These are phyloP conservation scores for Amylostereum chailletii DNA, from an alignment of 1,284 basidiomycete species.

Conservation along the genomic window DNA sequence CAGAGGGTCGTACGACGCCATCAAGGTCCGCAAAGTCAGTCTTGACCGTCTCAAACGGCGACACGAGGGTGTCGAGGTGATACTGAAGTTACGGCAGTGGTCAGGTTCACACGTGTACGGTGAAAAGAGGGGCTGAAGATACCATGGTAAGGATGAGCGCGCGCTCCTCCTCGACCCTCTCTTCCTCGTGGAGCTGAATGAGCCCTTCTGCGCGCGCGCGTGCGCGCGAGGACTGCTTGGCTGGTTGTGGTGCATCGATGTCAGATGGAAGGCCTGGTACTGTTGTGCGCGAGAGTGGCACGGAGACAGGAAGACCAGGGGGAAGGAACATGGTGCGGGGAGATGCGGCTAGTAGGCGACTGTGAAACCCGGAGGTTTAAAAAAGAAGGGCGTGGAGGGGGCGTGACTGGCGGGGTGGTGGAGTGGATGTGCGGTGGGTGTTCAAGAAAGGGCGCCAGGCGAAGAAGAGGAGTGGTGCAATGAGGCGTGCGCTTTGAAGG, in stretches of 20 bases:
- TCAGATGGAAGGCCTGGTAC: neutral
- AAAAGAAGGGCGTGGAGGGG: too few relatives aligned
- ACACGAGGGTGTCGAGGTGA: neutral
- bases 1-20: neutral
- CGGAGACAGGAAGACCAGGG: neutral
- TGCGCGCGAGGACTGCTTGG: neutral
- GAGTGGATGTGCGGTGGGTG: too few relatives aligned
- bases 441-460: too few relatives aligned
- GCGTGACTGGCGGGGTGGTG: too few relatives aligned
- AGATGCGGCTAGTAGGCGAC: neutral
- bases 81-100: neutral
- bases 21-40: neutral
- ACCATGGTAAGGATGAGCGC: neutral
- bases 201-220: neutral
- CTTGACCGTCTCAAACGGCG: neutral
- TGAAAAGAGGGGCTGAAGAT: neutral
- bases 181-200: neutral
- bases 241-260: neutral
- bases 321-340: neutral
- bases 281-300: neutral
- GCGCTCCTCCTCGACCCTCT: neutral
- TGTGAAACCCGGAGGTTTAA: neutral
- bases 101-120: neutral
- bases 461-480: too few relatives aligned
- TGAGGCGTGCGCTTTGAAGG: too few relatives aligned